Conservation (phyloP, 1,139 yeast species). For the Hyphopichia pseudoburtonii region DNA sequence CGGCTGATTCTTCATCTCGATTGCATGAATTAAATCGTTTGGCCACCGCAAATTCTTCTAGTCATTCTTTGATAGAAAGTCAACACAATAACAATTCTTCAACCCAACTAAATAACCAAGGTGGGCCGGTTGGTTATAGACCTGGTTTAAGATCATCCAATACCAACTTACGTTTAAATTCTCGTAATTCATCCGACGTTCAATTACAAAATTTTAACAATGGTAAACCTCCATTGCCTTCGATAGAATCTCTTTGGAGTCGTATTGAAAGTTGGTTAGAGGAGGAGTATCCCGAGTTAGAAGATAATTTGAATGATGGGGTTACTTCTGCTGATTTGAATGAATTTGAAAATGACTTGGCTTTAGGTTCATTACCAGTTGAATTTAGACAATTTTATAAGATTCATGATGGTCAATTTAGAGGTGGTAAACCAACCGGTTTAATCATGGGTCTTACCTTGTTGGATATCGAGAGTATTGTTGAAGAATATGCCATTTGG, state of each 20-base stretch:
- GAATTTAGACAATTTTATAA: conserved; percentile 76
- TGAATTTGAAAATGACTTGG: conserved; percentile 73
- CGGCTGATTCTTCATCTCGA: conserved; percentile 26
- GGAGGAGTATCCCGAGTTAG: conserved; percentile 75
- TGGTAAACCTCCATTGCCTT: conserved; percentile 71
- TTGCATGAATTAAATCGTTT: conserved; percentile 37
- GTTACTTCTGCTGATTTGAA: conserved; percentile 75
- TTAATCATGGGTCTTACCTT: conserved; percentile 69
- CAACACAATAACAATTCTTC: conserved; percentile 17
- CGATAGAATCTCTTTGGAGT: conserved; percentile 70
- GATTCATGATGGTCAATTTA: conserved; percentile 80
- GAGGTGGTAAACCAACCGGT: conserved; percentile 76
- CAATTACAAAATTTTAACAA: conserved; percentile 44
- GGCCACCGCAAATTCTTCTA: conserved; percentile 27
- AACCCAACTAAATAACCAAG: conserved; percentile 12
- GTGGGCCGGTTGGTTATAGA: conserved; percentile 31
- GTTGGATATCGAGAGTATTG: conserved; percentile 67
- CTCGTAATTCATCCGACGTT: conserved; percentile 29
- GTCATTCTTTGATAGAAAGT: conserved; percentile 24
- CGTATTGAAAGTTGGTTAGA: conserved; percentile 75
- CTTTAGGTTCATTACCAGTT: conserved; percentile 60
- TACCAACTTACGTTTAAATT: conserved; percentile 16
- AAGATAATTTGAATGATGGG: conserved; percentile 67
- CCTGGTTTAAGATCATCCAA: conserved; percentile 41
- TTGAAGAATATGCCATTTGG: conserved; percentile 75